These are phyloP conservation scores for Lactarius quietus DNA, from an alignment of 768 basidiomycete genomes.

Conservation along the genomic window DNA sequence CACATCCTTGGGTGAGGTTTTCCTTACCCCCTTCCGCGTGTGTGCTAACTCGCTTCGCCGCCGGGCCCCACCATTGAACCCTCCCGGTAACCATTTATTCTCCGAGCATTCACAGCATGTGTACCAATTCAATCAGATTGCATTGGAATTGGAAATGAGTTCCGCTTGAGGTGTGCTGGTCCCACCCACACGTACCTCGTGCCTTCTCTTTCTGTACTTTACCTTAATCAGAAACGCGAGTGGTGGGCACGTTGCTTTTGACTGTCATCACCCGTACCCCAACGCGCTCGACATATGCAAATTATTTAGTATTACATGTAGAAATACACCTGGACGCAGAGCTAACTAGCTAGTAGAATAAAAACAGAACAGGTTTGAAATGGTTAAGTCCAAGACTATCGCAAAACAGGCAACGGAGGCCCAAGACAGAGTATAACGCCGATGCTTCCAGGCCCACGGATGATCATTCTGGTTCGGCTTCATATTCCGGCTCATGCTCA, in stretches of 20 bases:
- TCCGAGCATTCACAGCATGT: neutral
- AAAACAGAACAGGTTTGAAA: neutral
- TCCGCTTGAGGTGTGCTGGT: too few species aligned
- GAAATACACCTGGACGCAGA: neutral
- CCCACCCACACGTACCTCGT: neutral
- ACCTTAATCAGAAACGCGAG: neutral
- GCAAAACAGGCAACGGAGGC: constrained; percentile 8
- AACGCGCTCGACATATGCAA: neutral
- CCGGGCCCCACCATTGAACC: neutral
- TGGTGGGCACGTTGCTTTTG: neutral
- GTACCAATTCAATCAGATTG: neutral
- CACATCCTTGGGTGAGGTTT: neutral
- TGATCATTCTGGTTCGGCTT: constrained; percentile 28
- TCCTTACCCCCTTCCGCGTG: neutral
- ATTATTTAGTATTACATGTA: constrained; percentile 5
- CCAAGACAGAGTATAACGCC: neutral
- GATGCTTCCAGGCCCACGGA: neutral
- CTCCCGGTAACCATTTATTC: neutral
- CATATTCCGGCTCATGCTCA: constrained; percentile 29
- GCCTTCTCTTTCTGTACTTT: neutral
- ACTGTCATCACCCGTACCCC: too few species aligned
- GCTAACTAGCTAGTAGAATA: neutral
- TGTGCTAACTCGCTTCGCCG: neutral
- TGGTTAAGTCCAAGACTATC: constrained; percentile 2
- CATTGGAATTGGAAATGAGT: too few species aligned